Conservation (phyloP, 2,329 filamentous ascomycete species). For the Xylariaceae sp. region DNA sequence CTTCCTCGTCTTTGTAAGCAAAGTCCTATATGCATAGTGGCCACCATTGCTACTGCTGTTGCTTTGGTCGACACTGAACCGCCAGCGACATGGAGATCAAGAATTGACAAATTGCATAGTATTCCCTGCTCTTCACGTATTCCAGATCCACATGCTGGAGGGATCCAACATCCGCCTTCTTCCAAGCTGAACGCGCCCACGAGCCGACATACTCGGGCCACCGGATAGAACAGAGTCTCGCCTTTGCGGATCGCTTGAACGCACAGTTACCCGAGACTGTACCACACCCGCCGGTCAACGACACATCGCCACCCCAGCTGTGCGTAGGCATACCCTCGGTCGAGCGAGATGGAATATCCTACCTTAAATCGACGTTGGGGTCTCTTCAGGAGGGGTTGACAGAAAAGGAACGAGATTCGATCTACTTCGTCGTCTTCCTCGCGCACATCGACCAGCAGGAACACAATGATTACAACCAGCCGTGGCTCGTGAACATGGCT, state of each 20-base stretch:
- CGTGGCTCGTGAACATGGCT: constrained; percentile 22
- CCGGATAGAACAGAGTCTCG: constrained; percentile 17
- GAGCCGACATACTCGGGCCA: constrained; percentile 16
- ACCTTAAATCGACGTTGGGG: constrained; percentile 20
- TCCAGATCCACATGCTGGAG: constrained; percentile 19
- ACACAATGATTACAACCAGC: constrained; percentile 18
- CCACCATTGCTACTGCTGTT: not conserved
- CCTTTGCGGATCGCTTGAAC: constrained; percentile 10
- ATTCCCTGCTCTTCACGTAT: constrained; percentile 15
- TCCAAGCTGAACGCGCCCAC: constrained; percentile 18
- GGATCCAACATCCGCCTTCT: constrained; percentile 23
- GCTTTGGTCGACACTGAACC: no score
- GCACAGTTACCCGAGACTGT: not conserved
- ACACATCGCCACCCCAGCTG: constrained; percentile 10
- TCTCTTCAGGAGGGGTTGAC: constrained; percentile 21
- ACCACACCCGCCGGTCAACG: not conserved
- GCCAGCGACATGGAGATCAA: no score
- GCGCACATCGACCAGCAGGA: constrained; percentile 20
- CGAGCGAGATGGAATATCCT: constrained; percentile 19
- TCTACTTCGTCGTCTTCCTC: constrained; percentile 23
- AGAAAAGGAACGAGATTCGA: constrained; percentile 10
- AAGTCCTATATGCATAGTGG: no score
- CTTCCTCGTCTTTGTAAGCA: not conserved
- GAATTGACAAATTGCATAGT: constrained; percentile 9
- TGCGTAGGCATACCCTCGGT: constrained; percentile 24